Evolutionary conservation across 306 rosid genomes (phyloP).

Genomic region (Fragaria iinumae): DNA sequence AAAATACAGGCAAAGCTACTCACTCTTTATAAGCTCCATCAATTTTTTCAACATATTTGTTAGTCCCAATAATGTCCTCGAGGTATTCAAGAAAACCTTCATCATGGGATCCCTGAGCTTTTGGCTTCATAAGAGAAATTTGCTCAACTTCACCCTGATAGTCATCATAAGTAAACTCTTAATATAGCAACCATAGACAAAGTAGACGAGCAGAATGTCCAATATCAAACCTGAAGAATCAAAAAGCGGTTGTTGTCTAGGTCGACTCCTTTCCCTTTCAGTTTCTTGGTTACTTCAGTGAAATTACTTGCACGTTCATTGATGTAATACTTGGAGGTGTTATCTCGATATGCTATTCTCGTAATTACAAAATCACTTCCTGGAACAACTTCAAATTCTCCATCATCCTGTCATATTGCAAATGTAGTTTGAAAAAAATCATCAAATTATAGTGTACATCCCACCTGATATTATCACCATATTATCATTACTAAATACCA

Average conservation of each 20-base stretch:
- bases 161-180: conserved; percentile 32
- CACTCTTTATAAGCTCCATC: conserved; percentile 77
- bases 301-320: conserved; percentile 82
- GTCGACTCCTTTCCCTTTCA: conserved; percentile 96
- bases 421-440: neutral
- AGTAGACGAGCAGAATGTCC: neutral
- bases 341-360: conserved; percentile 86
- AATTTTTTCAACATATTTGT: conserved; percentile 84
- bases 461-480: neutral
- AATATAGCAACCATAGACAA: conserved; percentile 10
- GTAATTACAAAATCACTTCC: conserved; percentile 86
- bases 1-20: conserved; percentile 39
- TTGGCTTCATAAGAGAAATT: conserved; percentile 96
- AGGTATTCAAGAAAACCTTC: conserved; percentile 98
- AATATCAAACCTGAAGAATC: conserved; percentile 80
- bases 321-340: conserved; percentile 87
- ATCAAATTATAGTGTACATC: neutral
- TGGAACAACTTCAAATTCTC: conserved; percentile 65
- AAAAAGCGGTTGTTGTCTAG: conserved; percentile 92
- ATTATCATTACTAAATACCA: conserved; percentile 1
- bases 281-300: conserved; percentile 90
- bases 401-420: conserved; percentile 59
- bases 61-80: conserved; percentile 92
- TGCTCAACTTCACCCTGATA: conserved; percentile 95
- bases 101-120: conserved; percentile 97